These are phyloP conservation scores for Apiotrichum brassicae DNA, from an alignment of 1,284 basidiomycete species.

Conservation along the genomic window DNA sequence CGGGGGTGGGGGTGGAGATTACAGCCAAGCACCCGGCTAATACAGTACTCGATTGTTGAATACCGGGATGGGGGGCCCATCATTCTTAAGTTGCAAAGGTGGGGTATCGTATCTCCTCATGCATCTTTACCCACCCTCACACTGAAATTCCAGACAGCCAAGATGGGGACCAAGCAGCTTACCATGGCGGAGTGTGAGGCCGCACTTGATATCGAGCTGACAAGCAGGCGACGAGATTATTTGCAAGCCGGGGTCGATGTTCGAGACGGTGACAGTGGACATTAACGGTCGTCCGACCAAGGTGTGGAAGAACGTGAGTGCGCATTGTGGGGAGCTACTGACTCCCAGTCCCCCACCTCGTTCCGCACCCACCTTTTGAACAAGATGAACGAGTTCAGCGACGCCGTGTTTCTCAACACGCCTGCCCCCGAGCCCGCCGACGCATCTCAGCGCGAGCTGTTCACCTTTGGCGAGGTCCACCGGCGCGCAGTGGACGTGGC, in stretches of 20 bases:
- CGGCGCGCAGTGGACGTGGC: conserved; percentile 22
- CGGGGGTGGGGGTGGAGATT: too few species aligned
- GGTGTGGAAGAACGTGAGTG: conserved; percentile 40
- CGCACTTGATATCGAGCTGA: too few species aligned
- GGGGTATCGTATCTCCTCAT: too few species aligned
- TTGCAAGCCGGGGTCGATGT: conserved; percentile 29
- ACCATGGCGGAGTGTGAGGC: conserved; percentile 9
- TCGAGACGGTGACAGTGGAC: conserved; percentile 31
- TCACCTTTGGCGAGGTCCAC: conserved; percentile 28
- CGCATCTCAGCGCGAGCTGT: conserved; percentile 8
- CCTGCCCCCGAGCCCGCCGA: conserved; percentile 12
- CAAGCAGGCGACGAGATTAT: conserved; percentile 37
- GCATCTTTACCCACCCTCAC: too few species aligned
- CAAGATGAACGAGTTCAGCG: conserved; percentile 18
- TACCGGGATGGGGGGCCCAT: too few species aligned
- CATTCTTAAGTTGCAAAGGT: too few species aligned
- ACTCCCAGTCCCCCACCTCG: conserved; percentile 23
- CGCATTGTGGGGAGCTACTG: not conserved
- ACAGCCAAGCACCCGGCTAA: too few species aligned
- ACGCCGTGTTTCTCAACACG: conserved; percentile 31
- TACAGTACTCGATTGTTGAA: too few species aligned
- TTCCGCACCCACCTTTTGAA: conserved; percentile 31
- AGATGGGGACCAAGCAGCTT: not conserved
- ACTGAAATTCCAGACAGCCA: too few species aligned
- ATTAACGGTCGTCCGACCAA: conserved; percentile 22